Base-by-base conservation (phyloP, 352 stramenopile species). In the Phytophthora vignae region DNA sequence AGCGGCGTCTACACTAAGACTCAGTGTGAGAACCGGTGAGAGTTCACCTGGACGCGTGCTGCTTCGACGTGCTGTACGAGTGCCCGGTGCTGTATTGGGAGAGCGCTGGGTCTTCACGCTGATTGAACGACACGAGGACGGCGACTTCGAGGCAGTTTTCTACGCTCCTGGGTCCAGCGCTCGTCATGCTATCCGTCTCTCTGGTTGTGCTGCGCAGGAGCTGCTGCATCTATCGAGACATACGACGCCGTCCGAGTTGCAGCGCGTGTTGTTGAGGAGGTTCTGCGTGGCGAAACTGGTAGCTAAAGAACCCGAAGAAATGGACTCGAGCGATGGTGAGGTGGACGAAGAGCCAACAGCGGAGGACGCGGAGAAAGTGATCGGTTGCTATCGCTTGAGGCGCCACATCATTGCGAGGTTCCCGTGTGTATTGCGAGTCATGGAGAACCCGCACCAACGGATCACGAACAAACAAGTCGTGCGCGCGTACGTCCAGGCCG, bases 401-500 rank as follows among this genome's bases (percentile, higher is more conserved):
- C 72, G 77, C 17, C 64, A 74, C 4, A 60, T 83, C 14, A 42
- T 90, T 6, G 69, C 76, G 5, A 59, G 78, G 1, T 91, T 94
- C 52, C 81, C 81, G 5, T 81, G 74, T 1, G 74, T 62, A 15
- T 60, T 94, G 19, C 83, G 65, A 14, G 75, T 87, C 19, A 44
- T 71, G 1, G 40, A 71, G 17, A 78, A 75, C 19, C 70, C 71
- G 4, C 74, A 90, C 10, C 85, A 93, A 14, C 12, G 27, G 0
- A 40, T 94, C 3, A 64, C 77, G 8, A 80, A 78, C 29, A 73
- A 78, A 4, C 55, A 73, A 7, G 70, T 90, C 5, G 38, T 85
- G 9, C 82, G 84, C 0, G 60, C 52, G 25, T 91, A 91, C 55
- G 61, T 92, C 7, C 85, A 94, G 67, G 83, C 85, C 8, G 87